Evolutionary conservation across 176 grass and related monocot genomes (phyloP).

Genomic region (Oryza nivara): DNA sequence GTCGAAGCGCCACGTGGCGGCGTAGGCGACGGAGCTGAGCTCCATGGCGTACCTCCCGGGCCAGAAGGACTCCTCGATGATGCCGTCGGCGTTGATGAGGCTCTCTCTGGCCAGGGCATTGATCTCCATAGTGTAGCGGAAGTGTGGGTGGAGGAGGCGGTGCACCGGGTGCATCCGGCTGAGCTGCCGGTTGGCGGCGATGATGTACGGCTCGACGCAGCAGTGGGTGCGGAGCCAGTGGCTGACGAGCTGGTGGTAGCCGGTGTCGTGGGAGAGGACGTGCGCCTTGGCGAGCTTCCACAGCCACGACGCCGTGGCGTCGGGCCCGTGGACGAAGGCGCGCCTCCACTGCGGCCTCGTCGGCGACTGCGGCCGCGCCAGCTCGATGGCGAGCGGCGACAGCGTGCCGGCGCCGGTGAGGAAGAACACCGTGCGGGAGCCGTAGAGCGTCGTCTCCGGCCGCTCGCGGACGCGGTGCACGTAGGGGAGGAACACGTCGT

Average conservation of each 20-base stretch:
- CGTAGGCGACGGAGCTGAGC: conserved; percentile 73
- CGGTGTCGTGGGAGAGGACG: conserved; percentile 68
- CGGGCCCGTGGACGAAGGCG: conserved; percentile 54
- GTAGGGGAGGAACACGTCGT: conserved; percentile 79
- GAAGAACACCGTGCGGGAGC: conserved; percentile 74
- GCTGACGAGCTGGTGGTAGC: conserved; percentile 85
- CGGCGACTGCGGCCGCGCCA: conserved; percentile 64
- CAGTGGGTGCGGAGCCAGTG: conserved; percentile 87
- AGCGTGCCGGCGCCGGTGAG: conserved; percentile 54
- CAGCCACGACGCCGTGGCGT: conserved; percentile 72
- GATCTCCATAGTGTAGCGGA: conserved; percentile 96
- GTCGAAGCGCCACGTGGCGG: conserved; percentile 70
- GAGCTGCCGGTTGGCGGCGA: conserved; percentile 79
- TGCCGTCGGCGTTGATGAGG: conserved; percentile 73
- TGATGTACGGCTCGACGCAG: conserved; percentile 85
- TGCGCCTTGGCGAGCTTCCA: conserved; percentile 93
- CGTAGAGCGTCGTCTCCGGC: conserved; percentile 58
- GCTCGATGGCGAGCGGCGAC: conserved; percentile 71
- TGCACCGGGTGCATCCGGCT: conserved; percentile 84
- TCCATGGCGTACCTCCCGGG: conserved; percentile 63
- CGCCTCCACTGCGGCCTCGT: conserved; percentile 59
- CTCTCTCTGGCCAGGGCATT: conserved; percentile 64
- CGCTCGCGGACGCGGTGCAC: conserved; percentile 64
- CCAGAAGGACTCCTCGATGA: conserved; percentile 78
- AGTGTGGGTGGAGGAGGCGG: conserved; percentile 83